Base-by-base conservation (phyloP, 352 stramenopile species). In the Pilasporangium apinafurcum region DNA sequence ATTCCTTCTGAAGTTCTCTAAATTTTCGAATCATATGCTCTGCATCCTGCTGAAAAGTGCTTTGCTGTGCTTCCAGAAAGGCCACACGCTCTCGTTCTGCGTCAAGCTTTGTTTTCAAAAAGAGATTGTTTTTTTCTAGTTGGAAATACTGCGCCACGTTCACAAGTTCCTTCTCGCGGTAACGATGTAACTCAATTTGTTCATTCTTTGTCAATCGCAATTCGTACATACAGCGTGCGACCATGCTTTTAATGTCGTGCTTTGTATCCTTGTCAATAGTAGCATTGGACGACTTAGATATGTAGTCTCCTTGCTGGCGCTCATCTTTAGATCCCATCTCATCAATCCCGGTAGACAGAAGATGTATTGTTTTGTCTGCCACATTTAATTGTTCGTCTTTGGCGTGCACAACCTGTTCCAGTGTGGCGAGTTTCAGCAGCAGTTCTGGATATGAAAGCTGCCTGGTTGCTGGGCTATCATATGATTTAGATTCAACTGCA, bases 361-460 rank as follows among this genome's bases (percentile, higher is more conserved):
- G 53, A 37, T 42, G 34, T 20, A 68, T 60, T 2, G 58, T 60
- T 9, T 42, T 37, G 9, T 58, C 62, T 8, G 58, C 58, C n/a
- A 44, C 26, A 14, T 44, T 25, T 20, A 68, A 20, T 31, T 63
- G 53, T 16, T 68, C 58, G 3, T 50, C 41, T 37, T 61, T 62
- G 13, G 14, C 49, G 4, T 60, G 7, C 10, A 68, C 25, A 14
- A n/a, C 54, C 20, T 68, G 58, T 28, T 64, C 48, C 2, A 38
- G 25, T 8, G 37, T 59, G 21, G 44, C 45, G 41, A 63, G 44
- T 35, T 37, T 41, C 17, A 61, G 3, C 21, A 52, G 18, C 16
- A 67, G 24, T 37, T 64, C 52, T 13, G 58, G 44, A 44, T 64
- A 68, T 10, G 57, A 38, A 18, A 20, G 13, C 33, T 12, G 8